Evolutionary conservation across 1,139 yeast genomes (phyloP), one percentile per base, ranked within the genome.

Genomic region (Yamadazyma blattariae): DNA sequence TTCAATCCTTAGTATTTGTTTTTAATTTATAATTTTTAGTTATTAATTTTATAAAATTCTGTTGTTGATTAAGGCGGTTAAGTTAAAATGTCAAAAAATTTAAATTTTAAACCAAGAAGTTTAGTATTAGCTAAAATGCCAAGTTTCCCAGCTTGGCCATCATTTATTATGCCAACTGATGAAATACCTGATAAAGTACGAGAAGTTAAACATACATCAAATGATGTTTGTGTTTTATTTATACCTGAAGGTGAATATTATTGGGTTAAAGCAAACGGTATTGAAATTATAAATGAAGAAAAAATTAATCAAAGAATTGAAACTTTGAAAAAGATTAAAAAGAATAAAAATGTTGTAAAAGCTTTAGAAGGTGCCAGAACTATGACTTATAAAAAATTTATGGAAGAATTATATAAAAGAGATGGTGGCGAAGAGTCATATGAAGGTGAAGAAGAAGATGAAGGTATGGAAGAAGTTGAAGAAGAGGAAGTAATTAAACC

Each of bases 131-230:
- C 75, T 36, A 70, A 70, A 47, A 69, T 70, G 75, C 61, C 66
- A 21, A 71, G 74, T 30, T 70, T 63, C 46, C 71, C 74, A 1
- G 69, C 71, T 21, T 70, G 76, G 76, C 76, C 76, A 9, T 67
- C 73, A 13, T 70, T 68, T 42, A 67, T 70, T 39, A 67, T 68
- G 66, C 76, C 76, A 1, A 45, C 51, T 10, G 59, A 59, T 25
- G 51, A 61, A 45, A 61, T 69, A 19, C 74, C 76, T 7, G 56
- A 59, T 18, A 70, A 69, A n/a, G 12, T 29, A 22, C 7, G 13
- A 13, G 42, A 59, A 45, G 53, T 53, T 36, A 70, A 58, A 16
- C 63, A 65, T 50, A 65, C 65, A 56, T 67, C 67, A 35, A 51
- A 60, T 19, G 59, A 61, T 24, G 56, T 52, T 44, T 70, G 76